Evolutionary conservation across 306 rosid genomes (phyloP).

Genomic region (Fagus sylvatica): DNA sequence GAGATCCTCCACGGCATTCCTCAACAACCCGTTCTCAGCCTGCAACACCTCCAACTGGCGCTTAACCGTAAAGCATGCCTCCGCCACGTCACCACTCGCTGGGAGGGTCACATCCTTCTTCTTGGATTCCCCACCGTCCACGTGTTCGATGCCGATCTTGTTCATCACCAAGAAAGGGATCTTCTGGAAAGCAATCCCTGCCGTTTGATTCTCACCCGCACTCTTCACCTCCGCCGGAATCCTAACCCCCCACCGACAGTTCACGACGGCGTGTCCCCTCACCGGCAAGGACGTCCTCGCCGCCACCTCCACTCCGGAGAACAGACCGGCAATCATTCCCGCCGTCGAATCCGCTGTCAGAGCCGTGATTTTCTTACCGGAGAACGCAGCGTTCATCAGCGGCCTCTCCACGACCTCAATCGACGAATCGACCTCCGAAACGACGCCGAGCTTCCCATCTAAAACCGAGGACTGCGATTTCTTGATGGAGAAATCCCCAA

Average conservation of each 20-base stretch:
- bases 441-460: slow-evolving; percentile 32
- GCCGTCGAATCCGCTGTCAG: slow-evolving; percentile 22
- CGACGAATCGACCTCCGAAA: slow-evolving; percentile 30
- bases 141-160: slow-evolving; percentile 85
- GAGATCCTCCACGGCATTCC: slow-evolving; percentile 75
- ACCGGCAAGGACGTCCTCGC: slow-evolving; percentile 73
- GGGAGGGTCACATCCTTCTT: slow-evolving; percentile 15
- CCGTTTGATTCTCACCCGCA: slow-evolving; percentile 14
- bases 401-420: slow-evolving; percentile 46
- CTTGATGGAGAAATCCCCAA: slow-evolving; percentile 85
- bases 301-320: slow-evolving; percentile 67
- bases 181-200: slow-evolving; percentile 49
- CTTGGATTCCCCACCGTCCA: slow-evolving; percentile 47
- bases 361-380: slow-evolving; percentile 38
- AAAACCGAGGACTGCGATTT: slow-evolving; percentile 70
- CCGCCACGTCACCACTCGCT: slow-evolving; percentile 50
- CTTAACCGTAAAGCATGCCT: slow-evolving; percentile 56
- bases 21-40: slow-evolving; percentile 66
- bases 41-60: slow-evolving; percentile 68
- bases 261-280: slow-evolving; percentile 50
- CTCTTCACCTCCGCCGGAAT: slow-evolving; percentile 59
- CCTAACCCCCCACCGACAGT: slow-evolving; percentile 82
- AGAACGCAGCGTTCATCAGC: slow-evolving; percentile 17
- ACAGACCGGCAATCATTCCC: slow-evolving; percentile 35
- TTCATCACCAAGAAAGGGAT: slow-evolving; percentile 84